These are phyloP conservation scores for Paxillus involutus DNA, from an alignment of 768 basidiomycete species.

Conservation along the genomic window DNA sequence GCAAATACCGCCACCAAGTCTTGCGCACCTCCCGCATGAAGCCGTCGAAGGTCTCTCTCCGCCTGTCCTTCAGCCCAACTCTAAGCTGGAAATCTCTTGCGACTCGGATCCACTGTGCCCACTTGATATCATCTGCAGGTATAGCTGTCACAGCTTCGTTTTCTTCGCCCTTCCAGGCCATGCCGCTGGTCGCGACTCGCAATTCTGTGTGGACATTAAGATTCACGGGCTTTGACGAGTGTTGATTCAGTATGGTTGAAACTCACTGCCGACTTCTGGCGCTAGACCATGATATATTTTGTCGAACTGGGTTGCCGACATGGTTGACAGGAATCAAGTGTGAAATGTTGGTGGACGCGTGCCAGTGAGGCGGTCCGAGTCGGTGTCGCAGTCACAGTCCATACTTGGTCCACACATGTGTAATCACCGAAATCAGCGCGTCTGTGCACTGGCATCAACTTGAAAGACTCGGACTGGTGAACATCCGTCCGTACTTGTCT, in stretches of 20 bases:
- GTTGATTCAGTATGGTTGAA: neutral
- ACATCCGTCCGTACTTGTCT: no score
- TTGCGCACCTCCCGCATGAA: slow-evolving; percentile 78
- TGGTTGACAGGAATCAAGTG: slow-evolving; percentile 13
- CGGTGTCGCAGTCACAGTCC: neutral
- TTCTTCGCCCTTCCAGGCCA: slow-evolving; percentile 91
- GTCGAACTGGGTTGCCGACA: slow-evolving; percentile 83
- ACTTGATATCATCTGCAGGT: slow-evolving; percentile 74
- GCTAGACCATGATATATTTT: slow-evolving; percentile 75
- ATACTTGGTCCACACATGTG: no score
- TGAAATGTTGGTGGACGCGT: slow-evolving; percentile 29
- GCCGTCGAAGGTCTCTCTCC: slow-evolving; percentile 87
- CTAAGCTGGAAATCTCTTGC: slow-evolving; percentile 91
- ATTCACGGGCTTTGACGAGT: neutral
- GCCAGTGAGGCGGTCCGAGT: slow-evolving; percentile 13
- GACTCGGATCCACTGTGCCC: slow-evolving; percentile 89
- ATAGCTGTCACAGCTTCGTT: slow-evolving; percentile 63
- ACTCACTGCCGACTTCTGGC: slow-evolving; percentile 81
- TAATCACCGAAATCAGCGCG: no score
- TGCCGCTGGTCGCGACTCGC: slow-evolving; percentile 84
- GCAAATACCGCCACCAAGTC: neutral
- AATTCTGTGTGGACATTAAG: slow-evolving; percentile 53
- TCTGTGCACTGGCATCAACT: no score
- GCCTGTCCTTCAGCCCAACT: slow-evolving; percentile 75
- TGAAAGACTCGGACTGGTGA: no score